Percentiles rank a stretch among this genome's conserved stretches.
These are phyloP conservation scores for Gilbertella persicaria DNA, from an alignment of 371 early-diverging fungal species.

Conservation along the genomic window DNA sequence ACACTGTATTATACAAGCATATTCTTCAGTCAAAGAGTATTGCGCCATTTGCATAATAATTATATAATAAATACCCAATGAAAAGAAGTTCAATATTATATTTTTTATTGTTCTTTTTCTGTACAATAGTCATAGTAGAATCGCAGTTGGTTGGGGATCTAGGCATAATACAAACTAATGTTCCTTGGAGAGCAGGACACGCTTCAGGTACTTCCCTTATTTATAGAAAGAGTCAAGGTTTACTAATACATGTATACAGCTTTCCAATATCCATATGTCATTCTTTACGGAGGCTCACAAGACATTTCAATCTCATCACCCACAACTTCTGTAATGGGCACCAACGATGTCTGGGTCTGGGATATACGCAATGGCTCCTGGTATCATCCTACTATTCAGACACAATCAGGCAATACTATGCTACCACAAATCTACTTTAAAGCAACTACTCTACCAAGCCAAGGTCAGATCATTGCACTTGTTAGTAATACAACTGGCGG, in stretches of 20 bases:
- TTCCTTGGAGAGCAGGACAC: slow-evolving; percentile 54
- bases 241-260: too few relatives aligned
- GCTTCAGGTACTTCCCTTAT: slow-evolving; percentile 38
- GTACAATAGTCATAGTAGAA: background rate
- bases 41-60: too few relatives aligned
- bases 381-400: slow-evolving; percentile 36
- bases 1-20: too few relatives aligned
- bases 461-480: slow-evolving; percentile 40
- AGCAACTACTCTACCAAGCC: slow-evolving; percentile 34
- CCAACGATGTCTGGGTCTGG: slow-evolving; percentile 46
- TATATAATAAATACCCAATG: too few relatives aligned
- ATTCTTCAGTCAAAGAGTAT: too few relatives aligned
- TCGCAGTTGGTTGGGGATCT: slow-evolving; percentile 13
- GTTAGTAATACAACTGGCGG: slow-evolving; percentile 43
- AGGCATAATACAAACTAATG: slow-evolving; percentile 33
- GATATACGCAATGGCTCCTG: slow-evolving; percentile 46
- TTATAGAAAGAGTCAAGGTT: background rate
- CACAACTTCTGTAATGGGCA: slow-evolving; percentile 19
- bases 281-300: slow-evolving; percentile 46
- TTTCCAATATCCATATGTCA: slow-evolving; percentile 35
- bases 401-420: slow-evolving; percentile 25
- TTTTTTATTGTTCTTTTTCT: background rate
- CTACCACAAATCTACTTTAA: slow-evolving; percentile 39
- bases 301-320: slow-evolving; percentile 20
- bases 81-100: background rate